Percentiles rank a stretch among this genome's conserved stretches.
phyloP scores from a whole-genome alignment of 2,329 filamentous ascomycete genomes.

The Aspergillus fijiensis region DNA sequence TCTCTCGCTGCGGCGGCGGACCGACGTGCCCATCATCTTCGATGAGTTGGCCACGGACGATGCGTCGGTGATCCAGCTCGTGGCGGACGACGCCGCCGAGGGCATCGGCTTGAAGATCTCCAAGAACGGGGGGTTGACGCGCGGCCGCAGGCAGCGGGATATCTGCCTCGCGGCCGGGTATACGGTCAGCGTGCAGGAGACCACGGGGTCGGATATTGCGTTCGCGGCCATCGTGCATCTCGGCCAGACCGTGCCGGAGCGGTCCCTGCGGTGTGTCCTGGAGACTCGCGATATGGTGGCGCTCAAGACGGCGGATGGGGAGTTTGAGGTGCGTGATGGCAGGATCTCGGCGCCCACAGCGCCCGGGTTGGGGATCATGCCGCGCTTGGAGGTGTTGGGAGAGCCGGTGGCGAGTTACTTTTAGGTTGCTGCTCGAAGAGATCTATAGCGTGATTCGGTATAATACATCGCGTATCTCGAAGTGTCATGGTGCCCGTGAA shows the following conservation, averaged over 20 bases:
- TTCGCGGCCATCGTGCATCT: slow-evolving; percentile 29
- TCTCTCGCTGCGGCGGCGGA: slow-evolving; percentile 22
- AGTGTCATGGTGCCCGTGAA: no score
- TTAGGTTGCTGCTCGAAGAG: no score
- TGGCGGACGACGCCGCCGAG: slow-evolving; percentile 27
- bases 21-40: slow-evolving; percentile 24
- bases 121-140: slow-evolving; percentile 21
- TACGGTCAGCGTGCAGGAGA: slow-evolving; percentile 25
- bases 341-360: slow-evolving; percentile 7
- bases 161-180: slow-evolving; percentile 25
- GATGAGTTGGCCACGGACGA: slow-evolving; percentile 25
- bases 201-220: slow-evolving; percentile 25
- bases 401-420: slow-evolving; percentile 17
- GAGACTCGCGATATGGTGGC: slow-evolving; percentile 21
- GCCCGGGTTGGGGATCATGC: slow-evolving; percentile 14
- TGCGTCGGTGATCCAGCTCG: slow-evolving; percentile 17
- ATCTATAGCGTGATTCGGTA: no score
- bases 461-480: no score
- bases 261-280: slow-evolving; percentile 14
- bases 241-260: slow-evolving; percentile 19
- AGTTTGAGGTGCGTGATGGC: slow-evolving; percentile 14
- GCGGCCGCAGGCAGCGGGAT: slow-evolving; percentile 23
- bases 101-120: slow-evolving; percentile 28
- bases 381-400: slow-evolving; percentile 12
- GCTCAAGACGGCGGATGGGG: slow-evolving; percentile 23